Percentiles rank a stretch among this genome's conserved stretches.
Conservation (phyloP, 2,329 filamentous ascomycete genomes). For the Neofusicoccum kwambonambiense region DNA sequence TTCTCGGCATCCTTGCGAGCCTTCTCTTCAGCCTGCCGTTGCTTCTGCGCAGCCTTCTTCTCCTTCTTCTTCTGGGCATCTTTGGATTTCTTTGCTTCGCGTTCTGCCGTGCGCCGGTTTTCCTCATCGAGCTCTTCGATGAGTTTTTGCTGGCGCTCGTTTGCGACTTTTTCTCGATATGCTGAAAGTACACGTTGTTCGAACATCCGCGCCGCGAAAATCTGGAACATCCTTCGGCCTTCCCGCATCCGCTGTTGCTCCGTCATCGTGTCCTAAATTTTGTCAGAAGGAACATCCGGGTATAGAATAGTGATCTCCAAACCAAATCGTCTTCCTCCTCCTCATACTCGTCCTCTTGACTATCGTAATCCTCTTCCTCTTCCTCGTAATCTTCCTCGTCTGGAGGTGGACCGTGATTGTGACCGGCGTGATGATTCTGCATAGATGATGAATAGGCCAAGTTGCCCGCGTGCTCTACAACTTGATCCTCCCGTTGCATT, state of each 20-base stretch:
- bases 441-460: slow-evolving; percentile 53
- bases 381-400: slow-evolving; percentile 76
- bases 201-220: slow-evolving; percentile 98
- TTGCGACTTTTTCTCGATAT: slow-evolving; percentile 96
- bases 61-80: slow-evolving; percentile 96
- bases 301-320: slow-evolving; percentile 31
- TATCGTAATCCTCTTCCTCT: slow-evolving; percentile 69
- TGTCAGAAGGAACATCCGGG: slow-evolving; percentile 30
- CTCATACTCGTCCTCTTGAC: slow-evolving; percentile 63
- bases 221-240: slow-evolving; percentile 97
- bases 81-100: slow-evolving; percentile 88
- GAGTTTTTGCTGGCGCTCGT: slow-evolving; percentile 85
- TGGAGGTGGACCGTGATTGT: slow-evolving; percentile 61
- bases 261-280: slow-evolving; percentile 81
- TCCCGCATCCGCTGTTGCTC: slow-evolving; percentile 99
- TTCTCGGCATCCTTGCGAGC: slow-evolving; percentile 84
- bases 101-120: slow-evolving; percentile 69
- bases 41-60: slow-evolving; percentile 85
- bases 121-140: slow-evolving; percentile 91
- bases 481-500: slow-evolving; percentile 87
- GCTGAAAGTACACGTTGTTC: slow-evolving; percentile 94
- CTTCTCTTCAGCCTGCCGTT: slow-evolving; percentile 86
- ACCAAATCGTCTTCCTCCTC: slow-evolving; percentile 63
- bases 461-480: slow-evolving; percentile 68
- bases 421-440: slow-evolving; percentile 56